These are phyloP conservation scores for Lactarius quietus DNA, from an alignment of 768 basidiomycete genomes.

Conservation along the genomic window DNA sequence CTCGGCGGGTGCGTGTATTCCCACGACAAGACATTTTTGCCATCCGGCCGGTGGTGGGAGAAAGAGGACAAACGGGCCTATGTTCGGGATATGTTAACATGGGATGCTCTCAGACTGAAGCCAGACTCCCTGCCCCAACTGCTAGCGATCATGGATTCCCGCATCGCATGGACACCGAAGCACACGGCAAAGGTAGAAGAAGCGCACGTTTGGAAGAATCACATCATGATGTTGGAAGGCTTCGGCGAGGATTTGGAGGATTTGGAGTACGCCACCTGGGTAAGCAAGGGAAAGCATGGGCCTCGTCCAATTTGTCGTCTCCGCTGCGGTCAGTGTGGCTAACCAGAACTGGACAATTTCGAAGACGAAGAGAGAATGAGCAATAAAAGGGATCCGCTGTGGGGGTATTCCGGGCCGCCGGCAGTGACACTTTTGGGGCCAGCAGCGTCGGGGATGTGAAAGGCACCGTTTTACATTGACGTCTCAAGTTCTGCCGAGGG, in stretches of 20 bases:
- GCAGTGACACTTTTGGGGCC: too few species aligned
- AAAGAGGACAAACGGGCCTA: background rate
- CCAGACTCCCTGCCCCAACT: slow-evolving; percentile 2
- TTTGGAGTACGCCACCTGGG: background rate
- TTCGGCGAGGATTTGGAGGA: background rate
- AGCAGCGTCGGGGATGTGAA: too few species aligned
- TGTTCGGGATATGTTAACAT: background rate
- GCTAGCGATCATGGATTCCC: background rate
- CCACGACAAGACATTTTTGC: slow-evolving; percentile 46
- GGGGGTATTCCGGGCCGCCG: too few species aligned
- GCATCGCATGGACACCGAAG: slow-evolving; percentile 2
- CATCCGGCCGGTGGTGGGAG: slow-evolving; percentile 46
- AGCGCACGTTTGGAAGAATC: background rate
- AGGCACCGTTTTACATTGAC: too few species aligned
- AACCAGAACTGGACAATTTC: too few species aligned
- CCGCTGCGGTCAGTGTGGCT: too few species aligned
- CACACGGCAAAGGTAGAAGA: slow-evolving; percentile 7
- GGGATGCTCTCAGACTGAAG: background rate
- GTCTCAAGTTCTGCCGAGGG: too few species aligned
- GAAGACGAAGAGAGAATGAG: too few species aligned
- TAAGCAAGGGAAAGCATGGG: background rate
- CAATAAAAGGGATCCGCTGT: too few species aligned
- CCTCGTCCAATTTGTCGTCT: too few species aligned
- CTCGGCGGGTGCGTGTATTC: slow-evolving; percentile 45
- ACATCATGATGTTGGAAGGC: background rate